Conservation (phyloP, 140 eudicot genomes). For the Stevia rebaudiana region DNA sequence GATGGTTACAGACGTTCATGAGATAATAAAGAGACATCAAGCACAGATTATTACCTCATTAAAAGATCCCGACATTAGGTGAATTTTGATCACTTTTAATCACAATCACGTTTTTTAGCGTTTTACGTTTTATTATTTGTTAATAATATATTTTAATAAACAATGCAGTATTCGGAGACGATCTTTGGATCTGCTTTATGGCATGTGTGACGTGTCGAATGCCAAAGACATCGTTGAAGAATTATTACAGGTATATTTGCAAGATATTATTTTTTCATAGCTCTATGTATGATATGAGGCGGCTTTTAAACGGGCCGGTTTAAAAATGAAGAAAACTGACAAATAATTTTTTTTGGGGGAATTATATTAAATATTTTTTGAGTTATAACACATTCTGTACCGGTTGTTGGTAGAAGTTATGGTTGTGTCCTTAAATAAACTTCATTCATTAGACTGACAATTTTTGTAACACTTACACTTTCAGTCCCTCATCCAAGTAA, state of each 20-base stretch:
- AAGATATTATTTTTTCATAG: background rate
- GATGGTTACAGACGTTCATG: slow-evolving; percentile 99
- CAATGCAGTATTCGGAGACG: slow-evolving; percentile 81
- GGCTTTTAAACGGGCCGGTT: too few species aligned
- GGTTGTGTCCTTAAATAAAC: background rate
- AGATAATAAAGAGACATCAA: slow-evolving; percentile 90
- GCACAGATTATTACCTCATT: slow-evolving; percentile 91
- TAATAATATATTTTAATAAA: background rate
- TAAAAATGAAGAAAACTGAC: background rate
- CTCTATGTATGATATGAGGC: background rate
- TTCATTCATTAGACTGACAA: background rate
- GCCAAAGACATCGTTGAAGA: slow-evolving; percentile 98
- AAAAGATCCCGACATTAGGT: slow-evolving; percentile 99
- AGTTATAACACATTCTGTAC: too few species aligned
- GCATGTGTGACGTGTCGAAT: slow-evolving; percentile 99
- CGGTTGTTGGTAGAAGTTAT: background rate
- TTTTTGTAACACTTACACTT: too few species aligned
- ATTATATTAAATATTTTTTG: too few species aligned
- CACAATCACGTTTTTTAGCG: background rate
- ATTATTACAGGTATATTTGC: slow-evolving; percentile 62
- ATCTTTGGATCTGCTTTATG: slow-evolving; percentile 94
- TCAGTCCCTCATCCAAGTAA: background rate
- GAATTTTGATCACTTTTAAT: slow-evolving; percentile 5
- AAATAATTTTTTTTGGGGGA: background rate
- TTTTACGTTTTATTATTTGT: slow-evolving; percentile 9